Conservation (phyloP, 2,329 filamentous ascomycete genomes). For the Calycina herbarum region DNA sequence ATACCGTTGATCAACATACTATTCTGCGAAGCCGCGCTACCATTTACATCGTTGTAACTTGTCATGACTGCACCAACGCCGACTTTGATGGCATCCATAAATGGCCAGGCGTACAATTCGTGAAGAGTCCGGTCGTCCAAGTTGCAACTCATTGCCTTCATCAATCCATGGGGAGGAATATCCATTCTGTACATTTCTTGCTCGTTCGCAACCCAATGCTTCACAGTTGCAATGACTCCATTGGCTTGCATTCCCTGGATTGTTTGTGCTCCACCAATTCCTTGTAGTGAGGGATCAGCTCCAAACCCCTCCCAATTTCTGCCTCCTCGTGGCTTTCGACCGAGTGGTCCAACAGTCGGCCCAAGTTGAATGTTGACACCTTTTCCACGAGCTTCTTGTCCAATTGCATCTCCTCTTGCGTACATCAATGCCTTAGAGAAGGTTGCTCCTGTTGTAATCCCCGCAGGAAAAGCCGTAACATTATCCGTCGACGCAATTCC, state of each 20-base stretch:
- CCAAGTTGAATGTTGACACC: conserved; percentile 71
- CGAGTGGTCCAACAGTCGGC: conserved; percentile 65
- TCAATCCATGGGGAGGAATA: conserved; percentile 35
- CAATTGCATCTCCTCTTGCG: conserved; percentile 65
- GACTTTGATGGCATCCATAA: conserved; percentile 59
- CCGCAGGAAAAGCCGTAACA: conserved; percentile 74
- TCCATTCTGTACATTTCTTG: conserved; percentile 38
- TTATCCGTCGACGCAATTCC: conserved; percentile 74
- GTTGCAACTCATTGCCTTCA: conserved; percentile 44
- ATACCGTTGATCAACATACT: conserved; percentile 67
- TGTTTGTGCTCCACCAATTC: conserved; percentile 49
- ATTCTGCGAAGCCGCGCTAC: conserved; percentile 66
- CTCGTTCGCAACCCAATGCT: conserved; percentile 57
- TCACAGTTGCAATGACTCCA: conserved; percentile 56
- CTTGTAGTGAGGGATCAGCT: conserved; percentile 65
- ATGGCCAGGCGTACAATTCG: conserved; percentile 61
- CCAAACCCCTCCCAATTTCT: conserved; percentile 78
- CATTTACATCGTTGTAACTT: conserved; percentile 70
- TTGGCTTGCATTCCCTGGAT: conserved; percentile 57
- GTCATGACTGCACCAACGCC: conserved; percentile 84
- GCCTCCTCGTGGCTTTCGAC: conserved; percentile 70
- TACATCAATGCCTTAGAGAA: conserved; percentile 74
- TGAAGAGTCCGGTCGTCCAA: conserved; percentile 61
- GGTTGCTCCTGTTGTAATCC: conserved; percentile 75
- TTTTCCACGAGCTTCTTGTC: conserved; percentile 71